Percentiles rank a stretch among this genome's conserved stretches.
phyloP scores from a whole-genome alignment of 306 rosid species.

The Pueraria montana region DNA sequence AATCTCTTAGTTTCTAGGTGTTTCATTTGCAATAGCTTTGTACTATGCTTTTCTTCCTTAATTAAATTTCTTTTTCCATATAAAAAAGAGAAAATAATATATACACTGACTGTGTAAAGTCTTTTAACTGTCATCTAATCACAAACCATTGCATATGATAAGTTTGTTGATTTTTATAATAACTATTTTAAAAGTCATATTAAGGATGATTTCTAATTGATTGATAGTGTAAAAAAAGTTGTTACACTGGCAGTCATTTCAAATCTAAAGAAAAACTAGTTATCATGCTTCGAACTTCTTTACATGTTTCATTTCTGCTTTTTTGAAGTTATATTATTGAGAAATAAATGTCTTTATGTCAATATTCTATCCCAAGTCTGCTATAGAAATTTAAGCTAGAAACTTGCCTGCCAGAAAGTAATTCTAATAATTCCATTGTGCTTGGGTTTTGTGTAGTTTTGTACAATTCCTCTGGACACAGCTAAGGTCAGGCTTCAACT shows the following conservation, averaged over 20 bases:
- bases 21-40: not conserved
- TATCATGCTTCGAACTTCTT: not conserved
- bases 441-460: slow-evolving; percentile 64
- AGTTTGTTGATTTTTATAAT: not conserved
- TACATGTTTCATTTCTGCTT: not conserved
- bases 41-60: not conserved
- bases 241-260: too few relatives aligned
- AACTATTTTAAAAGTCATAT: not conserved
- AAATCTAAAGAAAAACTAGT: not conserved
- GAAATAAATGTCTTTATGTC: not conserved
- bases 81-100: not conserved
- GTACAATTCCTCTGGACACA: slow-evolving; percentile 93
- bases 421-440: slow-evolving; percentile 42
- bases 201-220: not conserved
- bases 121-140: not conserved
- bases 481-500: slow-evolving; percentile 99
- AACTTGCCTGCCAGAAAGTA: not conserved
- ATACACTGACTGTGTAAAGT: not conserved
- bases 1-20: not conserved
- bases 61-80: not conserved
- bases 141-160: not conserved
- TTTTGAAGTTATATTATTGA: not conserved
- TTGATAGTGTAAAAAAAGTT: too few relatives aligned
- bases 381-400: not conserved
- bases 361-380: not conserved